Percentiles rank a stretch among this genome's conserved stretches.
phyloP scores from a whole-genome alignment of 2,329 filamentous ascomycete genomes.

The Hypomyces perniciosus region DNA sequence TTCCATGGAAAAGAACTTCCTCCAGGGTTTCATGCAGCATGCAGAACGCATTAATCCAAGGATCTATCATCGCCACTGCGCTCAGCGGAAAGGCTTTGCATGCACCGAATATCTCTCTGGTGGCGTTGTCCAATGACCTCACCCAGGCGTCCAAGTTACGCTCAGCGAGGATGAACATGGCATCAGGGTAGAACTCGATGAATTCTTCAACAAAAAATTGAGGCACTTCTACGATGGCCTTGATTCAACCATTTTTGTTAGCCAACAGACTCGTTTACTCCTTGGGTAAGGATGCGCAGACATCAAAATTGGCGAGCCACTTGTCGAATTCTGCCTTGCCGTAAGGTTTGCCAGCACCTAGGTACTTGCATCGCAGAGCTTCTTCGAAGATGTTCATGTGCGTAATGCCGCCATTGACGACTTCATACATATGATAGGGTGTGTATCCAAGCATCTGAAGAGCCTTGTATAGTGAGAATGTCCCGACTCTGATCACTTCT shows the following conservation, averaged over 20 bases:
- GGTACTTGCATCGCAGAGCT: conserved; percentile 24
- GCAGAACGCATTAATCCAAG: conserved; percentile 6
- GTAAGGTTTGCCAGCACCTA: conserved; percentile 25
- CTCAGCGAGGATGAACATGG: conserved; percentile 32
- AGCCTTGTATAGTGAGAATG: conserved; percentile 29
- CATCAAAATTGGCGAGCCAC: conserved; percentile 34
- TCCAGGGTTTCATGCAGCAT: conserved; percentile 6
- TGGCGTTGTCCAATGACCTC: conserved; percentile 21
- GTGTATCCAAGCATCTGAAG: conserved; percentile 30
- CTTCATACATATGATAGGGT: conserved; percentile 32
- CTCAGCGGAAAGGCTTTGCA: conserved; percentile 20
- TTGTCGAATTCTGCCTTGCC: conserved; percentile 34
- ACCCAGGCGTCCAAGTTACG: conserved; percentile 30
- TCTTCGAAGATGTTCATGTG: conserved; percentile 25
- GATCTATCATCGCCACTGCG: conserved; percentile 21
- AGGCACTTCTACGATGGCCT: conserved; percentile 16
- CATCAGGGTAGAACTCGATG: conserved; percentile 22
- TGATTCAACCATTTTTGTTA: neutral
- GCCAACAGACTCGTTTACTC: neutral
- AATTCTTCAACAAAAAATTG: conserved; percentile 24
- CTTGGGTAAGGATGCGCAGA: conserved; percentile 12
- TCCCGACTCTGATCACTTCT: conserved; percentile 25
- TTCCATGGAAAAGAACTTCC: conserved; percentile 6
- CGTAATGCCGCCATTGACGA: conserved; percentile 17
- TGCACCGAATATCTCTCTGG: conserved; percentile 8